These are phyloP conservation scores for Leishmania martiniquensis DNA, from an alignment of 208 protist genomes.

Conservation along the genomic window DNA sequence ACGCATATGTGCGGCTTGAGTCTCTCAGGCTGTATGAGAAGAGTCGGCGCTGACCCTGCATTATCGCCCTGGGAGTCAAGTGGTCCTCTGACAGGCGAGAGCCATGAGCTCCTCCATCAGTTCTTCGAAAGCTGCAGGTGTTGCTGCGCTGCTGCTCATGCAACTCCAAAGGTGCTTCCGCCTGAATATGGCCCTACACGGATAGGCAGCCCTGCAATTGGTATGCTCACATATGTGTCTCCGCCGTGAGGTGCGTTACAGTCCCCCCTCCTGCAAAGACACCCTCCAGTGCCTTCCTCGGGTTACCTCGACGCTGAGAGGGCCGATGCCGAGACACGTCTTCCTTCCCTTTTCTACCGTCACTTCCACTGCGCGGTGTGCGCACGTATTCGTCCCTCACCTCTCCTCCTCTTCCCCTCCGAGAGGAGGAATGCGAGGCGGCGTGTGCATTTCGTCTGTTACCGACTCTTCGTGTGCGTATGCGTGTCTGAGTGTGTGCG, in stretches of 20 bases:
- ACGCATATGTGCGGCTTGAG: too few species aligned
- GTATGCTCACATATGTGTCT: background rate
- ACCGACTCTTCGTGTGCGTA: too few species aligned
- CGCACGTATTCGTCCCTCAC: too few species aligned
- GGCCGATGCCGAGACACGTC: background rate
- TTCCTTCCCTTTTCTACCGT: too few species aligned
- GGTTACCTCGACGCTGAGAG: background rate
- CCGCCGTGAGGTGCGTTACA: background rate
- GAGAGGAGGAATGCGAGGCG: background rate
- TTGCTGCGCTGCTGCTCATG: background rate
- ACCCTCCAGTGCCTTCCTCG: background rate
- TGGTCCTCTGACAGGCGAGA: background rate
- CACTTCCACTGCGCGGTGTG: too few species aligned
- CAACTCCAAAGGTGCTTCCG: background rate
- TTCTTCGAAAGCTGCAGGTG: background rate
- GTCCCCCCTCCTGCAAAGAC: too few species aligned
- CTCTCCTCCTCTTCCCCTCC: too few species aligned
- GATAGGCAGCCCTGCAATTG: background rate
- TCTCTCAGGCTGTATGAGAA: background rate
- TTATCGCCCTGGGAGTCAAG: background rate
- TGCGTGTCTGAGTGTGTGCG: too few species aligned
- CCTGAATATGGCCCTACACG: background rate
- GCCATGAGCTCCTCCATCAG: background rate
- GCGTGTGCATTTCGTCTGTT: background rate
- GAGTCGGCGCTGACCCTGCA: background rate